Percentiles rank a stretch among this genome's conserved stretches.
These are phyloP conservation scores for Blastobotrys mokoenaii DNA, from an alignment of 805 yeast genomes.

Conservation along the genomic window DNA sequence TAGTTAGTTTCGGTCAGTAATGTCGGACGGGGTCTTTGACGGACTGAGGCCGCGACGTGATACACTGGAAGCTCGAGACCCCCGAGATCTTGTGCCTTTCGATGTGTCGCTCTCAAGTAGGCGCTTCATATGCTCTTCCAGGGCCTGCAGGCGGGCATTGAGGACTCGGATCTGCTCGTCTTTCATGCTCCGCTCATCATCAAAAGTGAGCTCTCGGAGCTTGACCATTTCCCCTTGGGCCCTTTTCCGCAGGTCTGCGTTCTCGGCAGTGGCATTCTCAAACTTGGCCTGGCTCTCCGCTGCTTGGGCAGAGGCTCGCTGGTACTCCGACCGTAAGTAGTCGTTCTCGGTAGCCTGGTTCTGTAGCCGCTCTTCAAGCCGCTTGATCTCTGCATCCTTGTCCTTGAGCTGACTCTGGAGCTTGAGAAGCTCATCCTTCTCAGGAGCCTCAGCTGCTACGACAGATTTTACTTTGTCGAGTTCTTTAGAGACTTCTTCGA, in stretches of 20 bases:
- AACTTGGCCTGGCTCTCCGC: conserved; percentile 25
- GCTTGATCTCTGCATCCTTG: conserved; percentile 39
- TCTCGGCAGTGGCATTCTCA: conserved; percentile 20
- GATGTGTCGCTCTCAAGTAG: conserved; percentile 15
- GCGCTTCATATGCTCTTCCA: conserved; percentile 27
- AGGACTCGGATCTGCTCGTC: conserved; percentile 24
- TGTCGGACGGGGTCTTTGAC: neutral
- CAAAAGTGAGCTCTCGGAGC: conserved; percentile 22
- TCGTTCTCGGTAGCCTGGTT: conserved; percentile 49
- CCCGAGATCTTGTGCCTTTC: conserved; percentile 14
- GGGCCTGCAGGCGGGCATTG: conserved; percentile 18
- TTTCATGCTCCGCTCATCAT: conserved; percentile 23
- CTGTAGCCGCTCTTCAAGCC: conserved; percentile 36
- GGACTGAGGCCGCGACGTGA: conserved; percentile 16
- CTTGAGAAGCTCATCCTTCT: conserved; percentile 23
- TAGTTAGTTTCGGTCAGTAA: neutral
- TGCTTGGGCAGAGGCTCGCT: conserved; percentile 25
- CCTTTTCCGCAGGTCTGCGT: conserved; percentile 14
- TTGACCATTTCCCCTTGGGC: conserved; percentile 21
- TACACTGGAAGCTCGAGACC: conserved; percentile 15
- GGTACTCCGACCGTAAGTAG: conserved; percentile 36
- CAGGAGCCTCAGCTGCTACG: conserved; percentile 19
- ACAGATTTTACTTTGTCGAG: conserved; percentile 23
- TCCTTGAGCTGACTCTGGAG: conserved; percentile 38
- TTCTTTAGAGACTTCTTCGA: conserved; percentile 25